Conservation (phyloP, 345 rosid species). For the Aegle marmelos region DNA sequence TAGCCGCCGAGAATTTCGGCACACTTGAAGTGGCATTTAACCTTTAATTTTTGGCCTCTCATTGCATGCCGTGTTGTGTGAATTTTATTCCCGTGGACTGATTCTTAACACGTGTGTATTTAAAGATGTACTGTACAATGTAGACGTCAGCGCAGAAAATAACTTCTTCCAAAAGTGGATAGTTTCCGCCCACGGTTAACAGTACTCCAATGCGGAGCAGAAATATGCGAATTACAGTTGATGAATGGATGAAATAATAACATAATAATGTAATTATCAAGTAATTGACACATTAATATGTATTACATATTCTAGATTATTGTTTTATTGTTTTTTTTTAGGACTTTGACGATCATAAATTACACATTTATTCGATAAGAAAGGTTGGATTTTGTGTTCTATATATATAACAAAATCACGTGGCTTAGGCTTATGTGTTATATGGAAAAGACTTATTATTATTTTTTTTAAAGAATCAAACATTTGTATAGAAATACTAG, state of each 20-base stretch:
- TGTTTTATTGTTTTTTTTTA: too few relatives aligned
- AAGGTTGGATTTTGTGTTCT: background rate
- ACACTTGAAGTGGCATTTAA: background rate
- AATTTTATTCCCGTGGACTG: too few relatives aligned
- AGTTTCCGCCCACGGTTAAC: too few relatives aligned
- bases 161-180: too few relatives aligned
- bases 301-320: too few relatives aligned
- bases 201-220: too few relatives aligned
- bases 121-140: too few relatives aligned
- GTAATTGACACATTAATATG: background rate
- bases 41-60: background rate
- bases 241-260: background rate
- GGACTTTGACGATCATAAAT: too few relatives aligned
- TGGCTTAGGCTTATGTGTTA: background rate
- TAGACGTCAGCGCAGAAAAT: too few relatives aligned
- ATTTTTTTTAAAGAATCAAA: too few relatives aligned
- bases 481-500: background rate
- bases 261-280: background rate
- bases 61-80: background rate
- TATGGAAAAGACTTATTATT: too few relatives aligned
- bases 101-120: too few relatives aligned
- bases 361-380: background rate
- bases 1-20: background rate
- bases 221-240: background rate
- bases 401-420: background rate